Evolutionary conservation across 179 eudicot species (phyloP).

Genomic region (Actinidia chinensis): DNA sequence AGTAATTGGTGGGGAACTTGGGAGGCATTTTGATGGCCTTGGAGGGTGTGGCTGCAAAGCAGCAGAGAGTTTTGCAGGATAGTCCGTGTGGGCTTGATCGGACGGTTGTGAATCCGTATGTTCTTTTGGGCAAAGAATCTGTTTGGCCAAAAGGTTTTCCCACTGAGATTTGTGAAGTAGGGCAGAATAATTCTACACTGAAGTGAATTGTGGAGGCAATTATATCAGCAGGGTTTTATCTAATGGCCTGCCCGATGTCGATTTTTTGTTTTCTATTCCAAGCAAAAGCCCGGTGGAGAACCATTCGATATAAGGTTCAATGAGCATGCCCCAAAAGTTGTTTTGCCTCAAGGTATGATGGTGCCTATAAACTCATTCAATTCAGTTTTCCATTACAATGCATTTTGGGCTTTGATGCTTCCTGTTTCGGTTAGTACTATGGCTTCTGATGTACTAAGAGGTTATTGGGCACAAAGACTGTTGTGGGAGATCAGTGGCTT

Average conservation of each 20-base stretch:
- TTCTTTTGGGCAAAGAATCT: constrained; percentile 92
- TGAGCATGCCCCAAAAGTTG: constrained; percentile 81
- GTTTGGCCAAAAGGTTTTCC: constrained; percentile 99
- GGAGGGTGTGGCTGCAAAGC: constrained; percentile 66
- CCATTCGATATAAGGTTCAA: constrained; percentile 80
- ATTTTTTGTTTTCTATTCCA: constrained; percentile 87
- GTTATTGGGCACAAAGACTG: constrained; percentile 92
- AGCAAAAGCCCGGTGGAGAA: constrained; percentile 62
- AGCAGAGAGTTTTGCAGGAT: constrained; percentile 71
- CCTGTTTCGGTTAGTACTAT: constrained; percentile 91
- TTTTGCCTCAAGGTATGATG: constrained; percentile 88
- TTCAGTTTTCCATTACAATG: constrained; percentile 71
- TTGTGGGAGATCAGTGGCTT: constrained; percentile 93
- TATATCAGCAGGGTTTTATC: constrained; percentile 92
- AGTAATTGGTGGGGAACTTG: constrained; percentile 70
- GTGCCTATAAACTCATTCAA: constrained; percentile 87
- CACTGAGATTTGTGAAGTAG: constrained; percentile 88
- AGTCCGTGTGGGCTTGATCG: constrained; percentile 68
- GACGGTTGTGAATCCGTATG: constrained; percentile 84
- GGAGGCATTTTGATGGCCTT: constrained; percentile 87
- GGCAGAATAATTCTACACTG: constrained; percentile 81
- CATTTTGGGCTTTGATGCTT: constrained; percentile 94
- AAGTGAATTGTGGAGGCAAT: constrained; percentile 71
- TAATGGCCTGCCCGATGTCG: constrained; percentile 95
- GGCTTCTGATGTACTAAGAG: constrained; percentile 94